A percentile compares a stretch with the other conserved stretches of the same genome.
These are phyloP conservation scores for Sphagnum magellanicum DNA, from an alignment of 228 moss, liverwort and hornwort species.

Conservation along the genomic window DNA sequence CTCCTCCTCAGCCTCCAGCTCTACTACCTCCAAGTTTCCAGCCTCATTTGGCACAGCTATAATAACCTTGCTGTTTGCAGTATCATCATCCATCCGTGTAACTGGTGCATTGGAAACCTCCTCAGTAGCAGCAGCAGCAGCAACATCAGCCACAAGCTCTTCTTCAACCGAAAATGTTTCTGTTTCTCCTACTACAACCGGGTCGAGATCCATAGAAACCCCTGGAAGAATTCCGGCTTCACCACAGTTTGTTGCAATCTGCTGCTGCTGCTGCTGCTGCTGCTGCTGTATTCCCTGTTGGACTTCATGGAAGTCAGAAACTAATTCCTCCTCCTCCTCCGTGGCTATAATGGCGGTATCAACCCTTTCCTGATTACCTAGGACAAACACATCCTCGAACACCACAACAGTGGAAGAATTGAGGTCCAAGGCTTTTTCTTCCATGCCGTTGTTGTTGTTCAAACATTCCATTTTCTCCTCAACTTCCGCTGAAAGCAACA, in stretches of 20 bases:
- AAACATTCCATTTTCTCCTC: background rate
- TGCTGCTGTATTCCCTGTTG: no score
- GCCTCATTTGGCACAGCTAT: constrained; percentile 11
- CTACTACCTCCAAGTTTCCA: constrained; percentile 14
- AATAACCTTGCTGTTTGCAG: background rate
- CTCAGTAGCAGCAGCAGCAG: background rate
- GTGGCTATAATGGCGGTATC: background rate
- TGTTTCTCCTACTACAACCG: background rate
- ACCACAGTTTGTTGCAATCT: no score
- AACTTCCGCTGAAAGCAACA: background rate
- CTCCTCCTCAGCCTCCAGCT: background rate
- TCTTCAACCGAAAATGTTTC: background rate
- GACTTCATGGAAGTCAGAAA: background rate
- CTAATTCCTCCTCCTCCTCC: background rate
- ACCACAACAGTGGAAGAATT: background rate
- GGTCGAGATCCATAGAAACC: background rate
- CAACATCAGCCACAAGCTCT: background rate
- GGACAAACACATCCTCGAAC: background rate
- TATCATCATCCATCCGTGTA: no score
- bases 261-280: no score
- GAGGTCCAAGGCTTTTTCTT: background rate
- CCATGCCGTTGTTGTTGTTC: background rate
- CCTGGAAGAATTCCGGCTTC: background rate
- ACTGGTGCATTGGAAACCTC: background rate
- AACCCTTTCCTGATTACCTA: background rate